phyloP scores from a whole-genome alignment of 768 basidiomycete genomes.

The Pulveroboletus sp. region DNA sequence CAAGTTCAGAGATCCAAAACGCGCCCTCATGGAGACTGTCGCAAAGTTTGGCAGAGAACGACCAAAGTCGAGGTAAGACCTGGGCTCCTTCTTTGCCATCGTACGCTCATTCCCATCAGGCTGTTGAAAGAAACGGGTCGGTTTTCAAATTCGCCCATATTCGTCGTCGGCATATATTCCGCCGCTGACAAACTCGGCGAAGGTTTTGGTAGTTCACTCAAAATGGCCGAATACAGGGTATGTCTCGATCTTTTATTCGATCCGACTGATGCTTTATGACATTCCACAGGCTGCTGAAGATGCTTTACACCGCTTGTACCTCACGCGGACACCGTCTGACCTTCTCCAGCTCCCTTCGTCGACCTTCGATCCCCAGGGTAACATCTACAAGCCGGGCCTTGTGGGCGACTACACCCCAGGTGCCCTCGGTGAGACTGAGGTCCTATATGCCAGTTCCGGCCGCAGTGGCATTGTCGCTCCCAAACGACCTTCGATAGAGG shows the following conservation, averaged over 20 bases:
- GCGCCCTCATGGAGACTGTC: slow-evolving; percentile 69
- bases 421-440: slow-evolving; percentile 57
- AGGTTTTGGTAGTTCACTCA: slow-evolving; percentile 87
- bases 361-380: slow-evolving; percentile 62
- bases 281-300: slow-evolving; percentile 74
- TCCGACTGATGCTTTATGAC: neutral
- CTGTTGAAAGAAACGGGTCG: slow-evolving; percentile 92
- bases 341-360: slow-evolving; percentile 66
- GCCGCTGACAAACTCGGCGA: slow-evolving; percentile 85
- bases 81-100: neutral
- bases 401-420: slow-evolving; percentile 51
- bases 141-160: slow-evolving; percentile 84
- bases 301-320: slow-evolving; percentile 75
- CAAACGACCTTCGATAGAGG: slow-evolving; percentile 28
- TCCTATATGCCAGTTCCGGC: slow-evolving; percentile 66
- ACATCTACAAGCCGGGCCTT: slow-evolving; percentile 47
- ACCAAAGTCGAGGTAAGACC: slow-evolving; percentile 60
- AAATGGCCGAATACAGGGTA: slow-evolving; percentile 94
- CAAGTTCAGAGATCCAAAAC: slow-evolving; percentile 81
- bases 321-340: slow-evolving; percentile 71
- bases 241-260: slow-evolving; percentile 15
- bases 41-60: slow-evolving; percentile 61
- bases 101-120: slow-evolving; percentile 36
- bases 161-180: slow-evolving; percentile 92
- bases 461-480: slow-evolving; percentile 42